Conservation (phyloP, 306 rosid species). For the Quillaja saponaria region DNA sequence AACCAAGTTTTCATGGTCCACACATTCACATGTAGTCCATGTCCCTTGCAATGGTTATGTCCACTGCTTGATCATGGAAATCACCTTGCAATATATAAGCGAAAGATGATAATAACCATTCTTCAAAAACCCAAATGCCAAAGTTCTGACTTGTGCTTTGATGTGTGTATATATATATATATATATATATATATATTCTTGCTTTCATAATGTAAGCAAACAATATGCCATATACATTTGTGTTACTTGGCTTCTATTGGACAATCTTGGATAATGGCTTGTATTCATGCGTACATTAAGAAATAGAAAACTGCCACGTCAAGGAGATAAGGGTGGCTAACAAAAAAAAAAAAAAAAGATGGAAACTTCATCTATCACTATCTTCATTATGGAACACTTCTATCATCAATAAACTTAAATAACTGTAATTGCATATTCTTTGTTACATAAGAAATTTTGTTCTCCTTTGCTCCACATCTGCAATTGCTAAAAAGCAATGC, state of each 20-base stretch:
- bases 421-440: slow-evolving; percentile 41
- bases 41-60: too few species aligned
- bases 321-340: slow-evolving; percentile 26
- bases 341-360: slow-evolving; percentile 30
- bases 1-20: slow-evolving; percentile 4
- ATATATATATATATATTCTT: too few species aligned
- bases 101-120: too few species aligned
- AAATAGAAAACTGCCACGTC: slow-evolving; percentile 16
- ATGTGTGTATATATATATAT: too few species aligned
- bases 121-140: slow-evolving; percentile 21
- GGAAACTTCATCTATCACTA: slow-evolving; percentile 57
- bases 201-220: slow-evolving; percentile 16
- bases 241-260: slow-evolving; percentile 12
- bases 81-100: too few species aligned
- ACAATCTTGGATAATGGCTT: slow-evolving; percentile 16
- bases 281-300: slow-evolving; percentile 4
- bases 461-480: slow-evolving; percentile 20
- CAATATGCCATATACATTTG: background rate
- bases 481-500: slow-evolving; percentile 26
- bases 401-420: slow-evolving; percentile 30
- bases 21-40: slow-evolving; percentile 36
- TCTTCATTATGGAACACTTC: slow-evolving; percentile 32
- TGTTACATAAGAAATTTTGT: slow-evolving; percentile 10
- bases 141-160: background rate
- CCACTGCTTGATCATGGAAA: too few species aligned